A percentile compares a stretch with the other conserved stretches of the same genome.
These are phyloP conservation scores for Aspergillus costaricaensis DNA, from an alignment of 2,329 filamentous ascomycete genomes.

Conservation along the genomic window DNA sequence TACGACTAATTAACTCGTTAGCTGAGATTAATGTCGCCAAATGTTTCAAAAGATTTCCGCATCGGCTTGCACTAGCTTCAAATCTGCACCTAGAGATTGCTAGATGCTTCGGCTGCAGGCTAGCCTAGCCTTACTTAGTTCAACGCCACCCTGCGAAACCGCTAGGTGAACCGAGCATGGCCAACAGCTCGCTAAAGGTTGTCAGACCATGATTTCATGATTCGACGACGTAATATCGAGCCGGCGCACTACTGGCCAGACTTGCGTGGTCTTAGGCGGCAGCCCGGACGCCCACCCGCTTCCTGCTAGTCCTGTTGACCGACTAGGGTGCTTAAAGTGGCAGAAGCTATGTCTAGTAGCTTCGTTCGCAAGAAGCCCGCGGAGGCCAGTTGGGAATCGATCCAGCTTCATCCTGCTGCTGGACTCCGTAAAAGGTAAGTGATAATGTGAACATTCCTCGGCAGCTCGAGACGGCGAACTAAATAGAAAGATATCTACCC, in stretches of 20 bases:
- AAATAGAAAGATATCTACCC: background rate
- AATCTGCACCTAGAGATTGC: background rate
- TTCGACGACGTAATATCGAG: background rate
- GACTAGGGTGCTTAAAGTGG: background rate
- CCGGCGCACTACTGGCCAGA: background rate
- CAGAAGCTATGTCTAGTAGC: background rate
- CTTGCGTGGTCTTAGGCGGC: background rate
- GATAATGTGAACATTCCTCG: background rate
- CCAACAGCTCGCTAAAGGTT: background rate
- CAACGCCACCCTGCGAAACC: background rate
- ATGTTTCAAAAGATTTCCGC: background rate
- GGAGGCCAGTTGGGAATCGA: background rate
- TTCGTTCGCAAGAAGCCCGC: background rate
- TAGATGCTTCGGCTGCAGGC: slow-evolving; percentile 5
- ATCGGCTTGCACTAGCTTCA: background rate
- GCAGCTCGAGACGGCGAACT: background rate
- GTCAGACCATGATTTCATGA: background rate
- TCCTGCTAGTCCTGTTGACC: background rate
- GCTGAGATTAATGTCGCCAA: background rate
- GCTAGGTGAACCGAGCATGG: slow-evolving; percentile 1
- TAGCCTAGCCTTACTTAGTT: background rate
- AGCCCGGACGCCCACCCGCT: background rate
- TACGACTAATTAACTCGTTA: background rate
- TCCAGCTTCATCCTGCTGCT: background rate
- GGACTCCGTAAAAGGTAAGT: background rate